Percentiles rank a stretch among this genome's conserved stretches.
phyloP scores from a whole-genome alignment of 2,329 filamentous ascomycete species.

The Fusarium multiceps region DNA sequence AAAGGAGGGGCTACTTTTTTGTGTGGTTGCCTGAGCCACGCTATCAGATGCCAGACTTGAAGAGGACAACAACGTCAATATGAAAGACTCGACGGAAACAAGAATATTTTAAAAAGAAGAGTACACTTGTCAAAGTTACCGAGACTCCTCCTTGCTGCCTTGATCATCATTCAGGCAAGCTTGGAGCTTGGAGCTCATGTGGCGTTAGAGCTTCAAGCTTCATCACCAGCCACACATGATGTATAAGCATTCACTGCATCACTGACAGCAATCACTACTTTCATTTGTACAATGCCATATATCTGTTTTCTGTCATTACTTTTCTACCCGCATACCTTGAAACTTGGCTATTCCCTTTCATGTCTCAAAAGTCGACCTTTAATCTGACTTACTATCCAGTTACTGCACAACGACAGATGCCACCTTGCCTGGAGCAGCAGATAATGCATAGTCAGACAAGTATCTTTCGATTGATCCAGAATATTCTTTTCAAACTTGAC shows the following conservation, averaged over 20 bases:
- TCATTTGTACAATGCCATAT: no score
- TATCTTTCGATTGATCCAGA: neutral
- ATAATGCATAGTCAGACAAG: neutral
- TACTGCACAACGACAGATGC: neutral
- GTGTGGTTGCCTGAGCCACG: conserved; percentile 35
- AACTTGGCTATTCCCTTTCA: neutral
- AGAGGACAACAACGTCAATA: conserved; percentile 26
- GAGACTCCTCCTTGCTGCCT: neutral
- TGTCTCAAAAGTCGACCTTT: neutral
- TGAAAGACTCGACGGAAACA: neutral
- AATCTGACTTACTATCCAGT: neutral
- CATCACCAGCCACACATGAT: conserved; percentile 20
- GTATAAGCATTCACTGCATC: neutral
- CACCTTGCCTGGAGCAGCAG: neutral
- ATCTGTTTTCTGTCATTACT: neutral
- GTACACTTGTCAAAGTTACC: neutral
- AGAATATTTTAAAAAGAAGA: conserved; percentile 3
- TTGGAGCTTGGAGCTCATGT: conserved; percentile 14
- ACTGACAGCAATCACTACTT: neutral
- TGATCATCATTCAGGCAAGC: neutral
- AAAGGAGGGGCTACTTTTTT: conserved; percentile 42
- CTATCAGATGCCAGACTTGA: conserved; percentile 35
- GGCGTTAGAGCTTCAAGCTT: conserved; percentile 26
- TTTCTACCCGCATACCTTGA: neutral
- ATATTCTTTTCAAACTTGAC: neutral